Base-by-base conservation (phyloP, 2,329 filamentous ascomycete species). In the Alternaria postmessia region DNA sequence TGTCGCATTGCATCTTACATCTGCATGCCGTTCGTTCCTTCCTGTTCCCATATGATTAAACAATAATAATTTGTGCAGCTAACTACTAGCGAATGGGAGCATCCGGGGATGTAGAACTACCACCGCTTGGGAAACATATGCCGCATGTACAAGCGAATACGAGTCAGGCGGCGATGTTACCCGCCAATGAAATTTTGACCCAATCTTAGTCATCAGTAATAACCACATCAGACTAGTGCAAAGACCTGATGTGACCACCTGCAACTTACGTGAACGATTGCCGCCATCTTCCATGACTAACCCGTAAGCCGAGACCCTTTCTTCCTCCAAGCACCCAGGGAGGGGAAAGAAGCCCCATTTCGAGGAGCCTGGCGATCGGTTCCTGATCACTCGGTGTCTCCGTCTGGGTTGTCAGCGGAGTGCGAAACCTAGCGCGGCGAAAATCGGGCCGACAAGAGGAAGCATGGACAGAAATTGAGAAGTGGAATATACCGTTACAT, bases 381-480 rank as follows among this genome's bases (percentile, higher is more conserved):
- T 56, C 44, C 44, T 59, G 57, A 56, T 47, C 44, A 55, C 36
- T 56, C 51, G 36, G 44, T 24, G 24, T 51, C 26, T 20, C 41
- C 44, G 39, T 41, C 38, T 49, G n/a, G 51, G 22, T 39, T 56
- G 53, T 46, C 52, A 57, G 47, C 46, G 55, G 46, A 36, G 46
- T 18, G 51, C 59, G 59, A 62, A 59, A 59, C 59, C 41, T 62
- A 54, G 51, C 55, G 59, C 22, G 39, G 55, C 59, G 34, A 20
- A 8, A 62, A 42, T 62, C 59, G 59, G 59, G 42, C 59, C 59
- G 59, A 62, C 16, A 7, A n/a, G 4, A 46, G 7, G 22, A 44
- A 59, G 46, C 54, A 53, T 54, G 30, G 54, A 51, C 55, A 38
- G 44, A 48, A 34, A 11, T 36, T 28, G 55, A 43, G 30, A 16